A percentile compares a stretch with the other conserved stretches of the same genome.
phyloP scores from a whole-genome alignment of 805 yeast genomes.

The Candida qinlingensis region DNA sequence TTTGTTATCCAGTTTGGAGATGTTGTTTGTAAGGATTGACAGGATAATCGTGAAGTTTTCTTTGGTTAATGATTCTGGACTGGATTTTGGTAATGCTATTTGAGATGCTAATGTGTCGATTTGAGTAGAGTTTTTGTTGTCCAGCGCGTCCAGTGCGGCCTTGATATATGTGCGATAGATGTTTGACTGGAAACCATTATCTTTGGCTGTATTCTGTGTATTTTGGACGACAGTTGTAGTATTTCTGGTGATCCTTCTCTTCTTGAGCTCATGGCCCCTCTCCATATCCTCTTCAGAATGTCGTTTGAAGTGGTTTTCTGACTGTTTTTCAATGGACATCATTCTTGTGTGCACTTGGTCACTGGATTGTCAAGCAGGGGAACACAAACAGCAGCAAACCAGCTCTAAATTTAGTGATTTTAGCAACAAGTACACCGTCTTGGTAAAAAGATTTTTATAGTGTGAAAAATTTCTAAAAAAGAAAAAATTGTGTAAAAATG shows the following conservation, averaged over 20 bases:
- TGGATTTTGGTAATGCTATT: constrained; percentile 45
- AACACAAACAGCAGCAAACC: too few species aligned
- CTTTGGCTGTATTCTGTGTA: neutral
- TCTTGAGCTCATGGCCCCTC: constrained; percentile 4
- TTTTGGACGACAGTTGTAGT: neutral
- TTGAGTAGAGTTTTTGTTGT: constrained; percentile 50
- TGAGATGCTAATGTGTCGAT: constrained; percentile 57
- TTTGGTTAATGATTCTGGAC: constrained; percentile 49
- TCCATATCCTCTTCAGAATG: constrained; percentile 20
- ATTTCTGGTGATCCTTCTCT: neutral
- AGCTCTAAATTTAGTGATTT: too few species aligned
- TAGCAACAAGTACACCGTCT: too few species aligned
- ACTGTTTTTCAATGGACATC: constrained; percentile 26
- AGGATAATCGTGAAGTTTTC: constrained; percentile 52
- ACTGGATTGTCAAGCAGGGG: too few species aligned
- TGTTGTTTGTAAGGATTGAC: constrained; percentile 53
- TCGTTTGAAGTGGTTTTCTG: constrained; percentile 23
- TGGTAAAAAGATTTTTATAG: too few species aligned
- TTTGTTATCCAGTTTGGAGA: constrained; percentile 52
- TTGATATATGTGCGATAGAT: constrained; percentile 44
- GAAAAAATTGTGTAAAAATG: too few species aligned
- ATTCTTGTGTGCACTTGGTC: constrained; percentile 1
- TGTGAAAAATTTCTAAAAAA: too few species aligned
- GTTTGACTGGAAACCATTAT: constrained; percentile 25
- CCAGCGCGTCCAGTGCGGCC: constrained; percentile 67